Conservation (phyloP, 106 monocot genomes). For the Acorus gramineus region DNA sequence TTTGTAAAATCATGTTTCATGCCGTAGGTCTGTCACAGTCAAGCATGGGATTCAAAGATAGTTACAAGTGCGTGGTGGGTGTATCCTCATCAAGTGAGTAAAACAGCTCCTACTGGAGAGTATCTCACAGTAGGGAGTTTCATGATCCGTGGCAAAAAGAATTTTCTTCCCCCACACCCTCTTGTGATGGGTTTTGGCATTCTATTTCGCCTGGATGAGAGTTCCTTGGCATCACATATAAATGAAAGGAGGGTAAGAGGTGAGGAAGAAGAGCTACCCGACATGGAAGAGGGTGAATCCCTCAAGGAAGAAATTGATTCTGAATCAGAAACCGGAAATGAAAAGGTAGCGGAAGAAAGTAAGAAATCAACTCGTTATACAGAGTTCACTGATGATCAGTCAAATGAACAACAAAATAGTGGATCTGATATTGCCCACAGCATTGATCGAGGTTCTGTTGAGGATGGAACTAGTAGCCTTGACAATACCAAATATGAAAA, state of each 20-base stretch:
- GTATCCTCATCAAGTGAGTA: slow-evolving; percentile 98
- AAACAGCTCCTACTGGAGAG: slow-evolving; percentile 98
- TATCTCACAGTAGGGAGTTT: slow-evolving; percentile 98
- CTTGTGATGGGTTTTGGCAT: slow-evolving; percentile 98
- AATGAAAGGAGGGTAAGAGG: slow-evolving; percentile 95
- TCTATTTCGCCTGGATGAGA: slow-evolving; percentile 94
- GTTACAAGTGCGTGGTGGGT: slow-evolving; percentile 99
- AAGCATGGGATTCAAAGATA: slow-evolving; percentile 98
- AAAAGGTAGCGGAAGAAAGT: slow-evolving; percentile 5
- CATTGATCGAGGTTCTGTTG: background rate
- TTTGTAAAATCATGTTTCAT: background rate
- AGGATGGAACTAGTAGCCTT: slow-evolving; percentile 2
- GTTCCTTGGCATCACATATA: slow-evolving; percentile 84
- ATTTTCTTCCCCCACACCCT: slow-evolving; percentile 93
- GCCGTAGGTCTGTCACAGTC: slow-evolving; percentile 87
- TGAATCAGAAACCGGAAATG: slow-evolving; percentile 41
- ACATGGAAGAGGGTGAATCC: slow-evolving; percentile 27
- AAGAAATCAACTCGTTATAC: slow-evolving; percentile 18
- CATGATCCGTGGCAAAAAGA: slow-evolving; percentile 98
- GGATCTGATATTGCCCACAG: background rate
- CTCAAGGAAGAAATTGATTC: slow-evolving; percentile 27
- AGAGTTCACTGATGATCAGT: slow-evolving; percentile 3
- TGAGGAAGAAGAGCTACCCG: slow-evolving; percentile 62
- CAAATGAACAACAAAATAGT: slow-evolving; percentile 1
- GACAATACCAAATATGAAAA: slow-evolving; percentile 2